Base-by-base conservation (phyloP, 2,329 filamentous ascomycete genomes). In the Rhinocladiella mackenziei region DNA sequence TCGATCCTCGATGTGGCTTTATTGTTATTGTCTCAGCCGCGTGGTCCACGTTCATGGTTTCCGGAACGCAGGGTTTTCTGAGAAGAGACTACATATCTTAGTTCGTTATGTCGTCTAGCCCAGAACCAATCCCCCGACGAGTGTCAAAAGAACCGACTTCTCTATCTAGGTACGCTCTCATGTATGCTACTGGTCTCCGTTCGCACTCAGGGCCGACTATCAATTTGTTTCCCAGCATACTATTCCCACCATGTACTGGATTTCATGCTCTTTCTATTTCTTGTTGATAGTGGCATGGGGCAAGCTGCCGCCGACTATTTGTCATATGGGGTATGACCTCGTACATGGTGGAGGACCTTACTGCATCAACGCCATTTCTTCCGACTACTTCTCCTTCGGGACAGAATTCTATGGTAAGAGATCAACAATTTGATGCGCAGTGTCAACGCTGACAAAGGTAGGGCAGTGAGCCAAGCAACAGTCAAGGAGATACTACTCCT, bases 271-370 rank as follows among this genome's bases (percentile, higher is more conserved):
- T 32, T 26, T 43, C 19, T 6, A 29, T 29, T 15, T 36, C 25
- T 9, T 54, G 11, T 36, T 49, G n/a, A 15, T 25, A n/a, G 9
- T 51, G 14, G 36, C 43, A n/a, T n/a, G n/a, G 31, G 36, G n/a
- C 19, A 23, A 26, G 25, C 39, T 29, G 28, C 33, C 10, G 48
- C 51, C 10, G 49, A 47, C 18, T 56, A 52, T 34, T 25, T 43
- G 22, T 56, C 54, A 4, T 56, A 39, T 39, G 54, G n/a, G 54
- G 15, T 45, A 42, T 22, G 54, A 55, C 29, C 55, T 47, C 26
- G 44, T 55, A 5, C 42, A 56, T 40, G 50, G 44, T 5, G 50
- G 50, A 25, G 54, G 52, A 13, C 51, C 52, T 6, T 56, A 56
- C 35, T 56, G 52, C 19, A 45, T 56, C 31, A 51, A 56, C 33